phyloP scores from a whole-genome alignment of 2,329 filamentous ascomycete species.

The Penicillium glabrum region DNA sequence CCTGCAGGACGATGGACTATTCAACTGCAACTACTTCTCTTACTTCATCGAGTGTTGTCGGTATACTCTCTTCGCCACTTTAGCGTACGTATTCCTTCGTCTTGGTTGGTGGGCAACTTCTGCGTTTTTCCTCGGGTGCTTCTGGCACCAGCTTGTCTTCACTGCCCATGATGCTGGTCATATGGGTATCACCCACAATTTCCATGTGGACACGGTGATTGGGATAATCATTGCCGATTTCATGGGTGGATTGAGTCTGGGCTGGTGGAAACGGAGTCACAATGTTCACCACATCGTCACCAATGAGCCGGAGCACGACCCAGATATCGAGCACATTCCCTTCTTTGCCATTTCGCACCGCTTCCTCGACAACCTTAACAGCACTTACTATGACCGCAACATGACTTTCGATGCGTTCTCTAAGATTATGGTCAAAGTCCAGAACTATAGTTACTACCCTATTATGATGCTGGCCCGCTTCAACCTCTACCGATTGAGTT shows the following conservation, averaged over 20 bases:
- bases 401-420: slow-evolving; percentile 78
- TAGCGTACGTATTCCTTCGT: slow-evolving; percentile 62
- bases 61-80: slow-evolving; percentile 66
- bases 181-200: slow-evolving; percentile 95
- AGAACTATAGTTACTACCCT: slow-evolving; percentile 81
- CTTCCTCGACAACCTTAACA: slow-evolving; percentile 70
- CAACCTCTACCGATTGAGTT: slow-evolving; percentile 81
- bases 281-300: slow-evolving; percentile 97
- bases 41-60: slow-evolving; percentile 74
- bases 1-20: slow-evolving; percentile 73
- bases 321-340: slow-evolving; percentile 89
- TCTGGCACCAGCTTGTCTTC: slow-evolving; percentile 96
- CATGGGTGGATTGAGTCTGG: slow-evolving; percentile 81
- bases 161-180: slow-evolving; percentile 93
- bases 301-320: slow-evolving; percentile 92
- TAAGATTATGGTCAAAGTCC: slow-evolving; percentile 67
- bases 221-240: slow-evolving; percentile 90
- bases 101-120: slow-evolving; percentile 68
- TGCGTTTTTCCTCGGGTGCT: slow-evolving; percentile 71
- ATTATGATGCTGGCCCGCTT: slow-evolving; percentile 79
- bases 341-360: slow-evolving; percentile 85
- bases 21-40: slow-evolving; percentile 77
- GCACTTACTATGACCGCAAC: slow-evolving; percentile 78
- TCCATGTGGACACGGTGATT: slow-evolving; percentile 77
- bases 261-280: slow-evolving; percentile 97